Conservation (phyloP, 2,329 filamentous ascomycete genomes). For the Hypoxylon sp. region DNA sequence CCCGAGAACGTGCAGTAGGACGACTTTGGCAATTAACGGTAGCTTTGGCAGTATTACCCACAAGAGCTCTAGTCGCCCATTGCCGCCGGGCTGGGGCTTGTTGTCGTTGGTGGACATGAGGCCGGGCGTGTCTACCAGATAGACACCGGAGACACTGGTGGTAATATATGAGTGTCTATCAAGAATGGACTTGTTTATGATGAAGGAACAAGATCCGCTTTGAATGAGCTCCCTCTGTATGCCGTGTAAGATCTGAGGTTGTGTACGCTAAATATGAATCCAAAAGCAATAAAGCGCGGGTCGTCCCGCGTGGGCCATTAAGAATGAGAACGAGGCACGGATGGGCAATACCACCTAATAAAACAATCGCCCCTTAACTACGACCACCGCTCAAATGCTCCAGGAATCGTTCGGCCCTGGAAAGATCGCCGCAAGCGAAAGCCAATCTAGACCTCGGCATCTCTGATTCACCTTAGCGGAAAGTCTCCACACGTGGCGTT, state of each 20-base stretch:
- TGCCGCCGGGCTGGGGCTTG: slow-evolving; percentile 13
- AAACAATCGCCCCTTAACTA: not conserved
- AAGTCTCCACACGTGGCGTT: not conserved
- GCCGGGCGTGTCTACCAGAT: not conserved
- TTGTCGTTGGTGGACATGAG: slow-evolving; percentile 30
- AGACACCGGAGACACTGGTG: not conserved
- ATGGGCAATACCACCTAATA: not conserved
- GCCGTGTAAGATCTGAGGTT: not conserved
- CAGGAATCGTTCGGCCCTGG: not conserved
- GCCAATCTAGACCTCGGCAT: not conserved
- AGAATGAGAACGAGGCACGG: not conserved
- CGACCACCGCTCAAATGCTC: not conserved
- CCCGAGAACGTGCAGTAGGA: slow-evolving; percentile 73
- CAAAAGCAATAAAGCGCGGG: not conserved
- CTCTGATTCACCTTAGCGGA: not conserved
- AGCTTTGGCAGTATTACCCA: slow-evolving; percentile 64
- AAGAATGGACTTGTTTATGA: not conserved
- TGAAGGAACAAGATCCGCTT: not conserved
- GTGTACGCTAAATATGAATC: not conserved
- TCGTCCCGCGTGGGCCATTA: not conserved
- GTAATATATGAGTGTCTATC: not conserved
- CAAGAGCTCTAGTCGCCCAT: slow-evolving; percentile 32
- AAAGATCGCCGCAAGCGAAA: not conserved
- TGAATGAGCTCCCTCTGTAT: not conserved
- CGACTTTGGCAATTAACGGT: slow-evolving; percentile 72